phyloP scores from a whole-genome alignment of 225 moss, liverwort and hornwort genomes.

The Physcomitrellopsis africana region DNA sequence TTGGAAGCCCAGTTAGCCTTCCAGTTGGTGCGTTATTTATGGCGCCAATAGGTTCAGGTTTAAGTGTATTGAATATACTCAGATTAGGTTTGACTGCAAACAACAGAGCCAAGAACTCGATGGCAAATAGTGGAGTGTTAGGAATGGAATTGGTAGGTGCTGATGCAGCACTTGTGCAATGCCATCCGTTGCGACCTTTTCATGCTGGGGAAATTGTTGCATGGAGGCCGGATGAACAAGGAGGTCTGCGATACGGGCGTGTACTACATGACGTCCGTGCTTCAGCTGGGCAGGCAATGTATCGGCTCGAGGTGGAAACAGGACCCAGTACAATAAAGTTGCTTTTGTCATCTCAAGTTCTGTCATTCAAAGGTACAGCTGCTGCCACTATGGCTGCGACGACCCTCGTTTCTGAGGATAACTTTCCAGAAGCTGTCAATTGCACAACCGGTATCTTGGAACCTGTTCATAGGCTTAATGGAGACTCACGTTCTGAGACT shows the following conservation, averaged over 20 bases:
- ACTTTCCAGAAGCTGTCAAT: constrained; percentile 30
- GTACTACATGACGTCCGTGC: constrained; percentile 81
- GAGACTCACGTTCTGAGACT: constrained; percentile 17
- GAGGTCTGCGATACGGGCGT: constrained; percentile 70
- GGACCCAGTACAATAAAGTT: constrained; percentile 64
- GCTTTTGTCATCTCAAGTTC: constrained; percentile 80
- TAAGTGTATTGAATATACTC: constrained; percentile 55
- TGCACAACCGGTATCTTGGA: constrained; percentile 17
- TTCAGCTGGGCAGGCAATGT: constrained; percentile 84
- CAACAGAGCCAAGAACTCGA: constrained; percentile 37
- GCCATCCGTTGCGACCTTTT: constrained; percentile 84
- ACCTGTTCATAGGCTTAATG: constrained; percentile 19
- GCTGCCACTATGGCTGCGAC: constrained; percentile 31
- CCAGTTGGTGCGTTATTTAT: constrained; percentile 66
- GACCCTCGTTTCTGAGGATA: constrained; percentile 25
- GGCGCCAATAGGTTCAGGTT: constrained; percentile 61
- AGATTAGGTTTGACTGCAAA: constrained; percentile 58
- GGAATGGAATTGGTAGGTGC: constrained; percentile 71
- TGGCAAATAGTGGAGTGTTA: constrained; percentile 68
- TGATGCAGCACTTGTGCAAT: constrained; percentile 77
- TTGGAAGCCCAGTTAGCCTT: constrained; percentile 77
- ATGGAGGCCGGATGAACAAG: constrained; percentile 79
- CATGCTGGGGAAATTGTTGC: constrained; percentile 86
- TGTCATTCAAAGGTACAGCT: constrained; percentile 81
- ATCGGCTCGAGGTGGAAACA: constrained; percentile 85